A percentile compares a stretch with the other conserved stretches of the same genome.
Evolutionary conservation across 2,329 filamentous ascomycete species (phyloP).

Genomic region (Cladobotryum mycophilum): DNA sequence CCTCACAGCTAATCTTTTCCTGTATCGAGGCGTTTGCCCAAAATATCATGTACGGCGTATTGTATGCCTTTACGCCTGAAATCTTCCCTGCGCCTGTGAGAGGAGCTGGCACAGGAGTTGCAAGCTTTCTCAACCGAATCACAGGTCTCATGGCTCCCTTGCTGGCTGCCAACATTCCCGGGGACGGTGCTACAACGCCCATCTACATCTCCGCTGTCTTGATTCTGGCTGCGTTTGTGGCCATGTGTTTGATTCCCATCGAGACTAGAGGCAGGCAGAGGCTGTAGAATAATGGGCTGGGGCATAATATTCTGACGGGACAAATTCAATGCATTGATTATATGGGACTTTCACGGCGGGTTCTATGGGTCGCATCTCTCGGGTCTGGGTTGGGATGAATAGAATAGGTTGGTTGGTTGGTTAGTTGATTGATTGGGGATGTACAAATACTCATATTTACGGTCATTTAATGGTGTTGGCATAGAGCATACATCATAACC

Average conservation of each 20-base stretch:
- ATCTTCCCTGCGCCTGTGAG: constrained; percentile 67
- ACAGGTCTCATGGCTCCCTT: constrained; percentile 64
- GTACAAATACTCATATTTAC: no score
- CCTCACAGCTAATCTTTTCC: constrained; percentile 57
- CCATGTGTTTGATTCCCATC: constrained; percentile 55
- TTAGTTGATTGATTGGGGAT: no score
- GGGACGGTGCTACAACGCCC: constrained; percentile 50
- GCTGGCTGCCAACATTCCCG: constrained; percentile 55
- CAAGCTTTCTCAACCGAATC: constrained; percentile 63
- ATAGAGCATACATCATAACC: not conserved
- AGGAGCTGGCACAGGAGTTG: constrained; percentile 66
- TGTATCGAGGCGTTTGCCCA: constrained; percentile 66
- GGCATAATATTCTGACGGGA: no score
- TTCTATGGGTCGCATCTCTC: no score
- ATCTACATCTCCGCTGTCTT: constrained; percentile 52
- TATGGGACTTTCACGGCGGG: no score
- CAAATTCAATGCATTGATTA: no score
- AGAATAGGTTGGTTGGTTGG: no score
- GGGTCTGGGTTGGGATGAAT: no score
- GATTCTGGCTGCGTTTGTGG: constrained; percentile 53
- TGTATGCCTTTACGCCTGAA: constrained; percentile 73
- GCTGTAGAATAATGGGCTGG: constrained; percentile 29
- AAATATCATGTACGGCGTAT: constrained; percentile 71
- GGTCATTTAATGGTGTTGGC: not conserved
- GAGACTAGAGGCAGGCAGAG: constrained; percentile 56